Base-by-base conservation (phyloP, 805 yeast genomes). In the Debaryomyces tyrocola region DNA sequence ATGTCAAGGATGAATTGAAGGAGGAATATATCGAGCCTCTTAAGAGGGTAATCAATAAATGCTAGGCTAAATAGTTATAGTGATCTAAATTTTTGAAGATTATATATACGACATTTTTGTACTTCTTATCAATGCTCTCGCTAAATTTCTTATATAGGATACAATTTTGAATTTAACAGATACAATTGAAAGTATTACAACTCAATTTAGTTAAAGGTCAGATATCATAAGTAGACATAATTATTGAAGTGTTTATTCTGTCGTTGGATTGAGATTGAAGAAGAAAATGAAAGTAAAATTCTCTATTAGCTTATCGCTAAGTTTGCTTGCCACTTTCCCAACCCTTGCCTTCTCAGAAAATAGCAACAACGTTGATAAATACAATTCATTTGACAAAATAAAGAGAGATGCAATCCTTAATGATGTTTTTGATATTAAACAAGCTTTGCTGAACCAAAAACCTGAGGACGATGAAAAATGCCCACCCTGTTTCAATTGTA, bases 401-500 rank as follows among this genome's bases (percentile, higher is more conserved):
- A 63, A 63, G 43, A 48, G 54, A 11, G 48, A 52, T 20, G 59
- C 51, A 1, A 58, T 58, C 12, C 33, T 58, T 47, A 60, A 59
- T 44, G 70, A 66, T 43, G 46, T 63, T 1, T 64, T 60, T 44
- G 56, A 54, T 11, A 44, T 59, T 33, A 52, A 47, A 15, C 43
- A 39, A 20, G 43, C 36, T 3, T 24, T 44, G 12, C 28, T 29
- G 8, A 38, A 44, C 21, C 52, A 47, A 29, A 28, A 43, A 17
- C 14, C 34, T 4, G 38, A 29, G 20, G 37, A 34, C 4, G 37
- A 24, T 40, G 81, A 73, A 9, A 73, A 78, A 41, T 88, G 96
- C 58, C 96, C 96, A 0, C 96, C 96, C 0, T 88, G 97, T 59
- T 94, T 94, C 79, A 92, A 94, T 66, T 94, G 99, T 72, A 87